Evolutionary conservation across 179 eudicot genomes (phyloP).

Genomic region (Actinidia arguta): DNA sequence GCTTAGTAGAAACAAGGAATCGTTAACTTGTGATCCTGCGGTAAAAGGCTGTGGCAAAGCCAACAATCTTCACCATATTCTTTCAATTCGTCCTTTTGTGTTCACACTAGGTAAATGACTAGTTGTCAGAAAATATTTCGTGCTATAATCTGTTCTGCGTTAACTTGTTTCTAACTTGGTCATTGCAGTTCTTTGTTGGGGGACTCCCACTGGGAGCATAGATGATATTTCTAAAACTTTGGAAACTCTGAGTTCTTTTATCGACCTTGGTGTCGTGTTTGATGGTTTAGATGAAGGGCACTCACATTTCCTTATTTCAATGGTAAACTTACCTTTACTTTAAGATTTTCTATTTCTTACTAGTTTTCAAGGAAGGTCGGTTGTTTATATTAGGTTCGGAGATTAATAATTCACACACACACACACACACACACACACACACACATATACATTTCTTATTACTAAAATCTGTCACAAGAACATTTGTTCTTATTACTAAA

Average conservation of each 20-base stretch:
- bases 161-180: constrained; percentile 1
- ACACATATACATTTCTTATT: too few relatives aligned
- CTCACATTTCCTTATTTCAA: too few relatives aligned
- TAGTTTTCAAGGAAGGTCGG: constrained; percentile 48
- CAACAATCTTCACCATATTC: constrained; percentile 83
- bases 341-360: too few relatives aligned
- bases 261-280: constrained; percentile 81
- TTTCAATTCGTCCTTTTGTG: constrained; percentile 78
- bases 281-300: constrained; percentile 96
- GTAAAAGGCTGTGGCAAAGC: constrained; percentile 87
- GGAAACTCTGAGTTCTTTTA: constrained; percentile 71
- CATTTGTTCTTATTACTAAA: too few relatives aligned
- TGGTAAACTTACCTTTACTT: too few relatives aligned
- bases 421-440: too few relatives aligned
- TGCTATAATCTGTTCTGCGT: neutral
- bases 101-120: constrained; percentile 72
- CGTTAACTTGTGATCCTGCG: constrained; percentile 87
- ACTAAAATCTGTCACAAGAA: too few relatives aligned
- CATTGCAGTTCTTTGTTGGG: constrained; percentile 93
- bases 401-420: constrained; percentile 4
- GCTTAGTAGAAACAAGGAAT: constrained; percentile 86
- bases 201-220: constrained; percentile 76
- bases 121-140: constrained; percentile 9
- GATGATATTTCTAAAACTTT: constrained; percentile 85
- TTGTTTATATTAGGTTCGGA: neutral